Percentiles rank a stretch among this genome's conserved stretches.
Conservation (phyloP, 2,329 filamentous ascomycete species). For the Colletotrichum orchidophilum region DNA sequence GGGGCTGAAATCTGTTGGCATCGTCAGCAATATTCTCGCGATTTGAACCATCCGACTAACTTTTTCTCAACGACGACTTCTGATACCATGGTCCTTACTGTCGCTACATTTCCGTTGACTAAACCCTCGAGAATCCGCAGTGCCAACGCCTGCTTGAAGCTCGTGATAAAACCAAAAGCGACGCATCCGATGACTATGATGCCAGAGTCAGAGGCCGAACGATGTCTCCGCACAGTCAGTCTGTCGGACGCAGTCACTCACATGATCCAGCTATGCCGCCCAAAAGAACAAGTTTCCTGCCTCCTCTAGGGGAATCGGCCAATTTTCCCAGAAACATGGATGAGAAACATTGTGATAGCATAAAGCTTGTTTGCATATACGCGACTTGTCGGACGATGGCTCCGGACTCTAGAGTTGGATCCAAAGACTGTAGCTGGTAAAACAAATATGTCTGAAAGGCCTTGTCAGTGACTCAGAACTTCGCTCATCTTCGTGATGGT, state of each 20-base stretch:
- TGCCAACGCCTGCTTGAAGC: background rate
- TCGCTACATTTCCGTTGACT: background rate
- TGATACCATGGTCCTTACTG: background rate
- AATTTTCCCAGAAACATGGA: background rate
- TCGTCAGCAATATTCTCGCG: background rate
- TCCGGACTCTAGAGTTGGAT: background rate
- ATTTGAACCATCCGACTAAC: background rate
- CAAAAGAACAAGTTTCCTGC: background rate
- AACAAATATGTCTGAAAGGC: background rate
- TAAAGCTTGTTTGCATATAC: conserved; percentile 1
- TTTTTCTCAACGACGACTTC: background rate
- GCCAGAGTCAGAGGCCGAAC: background rate
- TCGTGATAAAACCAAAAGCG: background rate
- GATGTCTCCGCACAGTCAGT: background rate
- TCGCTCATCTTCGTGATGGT: too few species aligned
- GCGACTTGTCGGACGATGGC: background rate
- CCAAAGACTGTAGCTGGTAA: background rate
- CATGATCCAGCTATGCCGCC: background rate
- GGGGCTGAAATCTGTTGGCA: background rate
- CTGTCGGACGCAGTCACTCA: background rate
- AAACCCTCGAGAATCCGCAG: background rate
- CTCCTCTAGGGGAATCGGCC: background rate
- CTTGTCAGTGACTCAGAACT: too few species aligned
- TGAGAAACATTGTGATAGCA: background rate
- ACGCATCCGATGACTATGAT: background rate